phyloP scores from a whole-genome alignment of 148 eudicot species.

The Polygonum maritimum region DNA sequence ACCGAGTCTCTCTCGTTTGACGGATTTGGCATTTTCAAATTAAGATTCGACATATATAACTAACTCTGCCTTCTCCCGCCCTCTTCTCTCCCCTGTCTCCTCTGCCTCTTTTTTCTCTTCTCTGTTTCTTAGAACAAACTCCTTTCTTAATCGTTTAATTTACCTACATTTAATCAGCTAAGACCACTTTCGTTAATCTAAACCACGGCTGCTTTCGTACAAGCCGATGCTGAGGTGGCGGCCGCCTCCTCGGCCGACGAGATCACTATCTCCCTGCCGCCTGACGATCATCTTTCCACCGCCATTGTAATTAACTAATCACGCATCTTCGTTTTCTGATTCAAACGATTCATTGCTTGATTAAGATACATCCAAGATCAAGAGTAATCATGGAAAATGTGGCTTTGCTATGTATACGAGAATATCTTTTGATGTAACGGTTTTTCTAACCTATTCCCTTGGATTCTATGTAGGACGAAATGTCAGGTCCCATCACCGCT shows the following conservation, averaged over 20 bases:
- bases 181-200: background rate
- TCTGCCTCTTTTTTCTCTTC: background rate
- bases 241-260: background rate
- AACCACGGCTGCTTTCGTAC: constrained; percentile 1
- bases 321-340: background rate
- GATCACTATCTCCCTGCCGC: background rate
- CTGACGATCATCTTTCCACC: background rate
- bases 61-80: background rate
- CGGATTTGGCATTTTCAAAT: background rate
- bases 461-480: constrained; percentile 43
- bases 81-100: constrained; percentile 3
- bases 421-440: too few species aligned
- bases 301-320: background rate
- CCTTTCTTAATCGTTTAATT: background rate
- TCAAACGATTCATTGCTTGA: background rate
- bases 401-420: background rate
- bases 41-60: background rate
- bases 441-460: background rate
- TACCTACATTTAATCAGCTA: background rate
- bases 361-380: too few species aligned
- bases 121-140: constrained; percentile 1
- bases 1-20: background rate
- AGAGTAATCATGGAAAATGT: background rate
- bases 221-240: background rate
- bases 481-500: constrained; percentile 50